phyloP scores from a whole-genome alignment of 2,329 filamentous ascomycete species.

The Trichoderma endophyticum region DNA sequence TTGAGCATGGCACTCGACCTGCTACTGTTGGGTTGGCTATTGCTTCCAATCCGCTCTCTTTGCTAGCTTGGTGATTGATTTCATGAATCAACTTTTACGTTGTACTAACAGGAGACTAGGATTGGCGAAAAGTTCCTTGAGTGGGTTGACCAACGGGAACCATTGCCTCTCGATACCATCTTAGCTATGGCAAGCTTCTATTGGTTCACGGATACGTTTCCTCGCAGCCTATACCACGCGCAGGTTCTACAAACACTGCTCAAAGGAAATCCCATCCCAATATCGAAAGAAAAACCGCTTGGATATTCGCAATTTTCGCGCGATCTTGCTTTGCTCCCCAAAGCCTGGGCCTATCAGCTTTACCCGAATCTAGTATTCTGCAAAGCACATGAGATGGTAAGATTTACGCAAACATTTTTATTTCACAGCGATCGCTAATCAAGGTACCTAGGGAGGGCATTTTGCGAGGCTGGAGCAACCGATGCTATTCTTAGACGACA shows the following conservation, averaged over 20 bases:
- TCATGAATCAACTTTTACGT: not conserved
- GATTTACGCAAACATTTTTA: not conserved
- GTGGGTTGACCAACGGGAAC: not conserved
- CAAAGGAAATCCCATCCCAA: not conserved
- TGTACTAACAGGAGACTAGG: not conserved
- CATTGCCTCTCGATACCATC: not conserved
- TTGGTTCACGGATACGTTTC: not conserved
- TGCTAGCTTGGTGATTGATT: not conserved
- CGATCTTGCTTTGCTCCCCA: not conserved
- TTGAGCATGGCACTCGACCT: conserved; percentile 2
- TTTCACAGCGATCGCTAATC: not conserved
- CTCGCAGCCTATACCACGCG: not conserved
- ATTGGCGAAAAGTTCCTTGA: not conserved
- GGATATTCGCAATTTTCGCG: not conserved
- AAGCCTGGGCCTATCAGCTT: not conserved
- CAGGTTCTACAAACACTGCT: not conserved
- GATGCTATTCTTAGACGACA: not conserved
- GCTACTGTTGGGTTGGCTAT: not conserved
- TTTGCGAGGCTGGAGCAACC: not conserved
- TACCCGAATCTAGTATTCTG: not conserved
- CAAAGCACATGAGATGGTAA: not conserved
- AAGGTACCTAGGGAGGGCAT: not conserved
- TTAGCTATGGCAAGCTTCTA: not conserved
- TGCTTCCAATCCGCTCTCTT: not conserved
- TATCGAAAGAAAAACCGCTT: not conserved